Evolutionary conservation across 1,139 yeast species (phyloP), one percentile per base, ranked within the genome.

Genomic region (Groenewaldozyma sp.): DNA sequence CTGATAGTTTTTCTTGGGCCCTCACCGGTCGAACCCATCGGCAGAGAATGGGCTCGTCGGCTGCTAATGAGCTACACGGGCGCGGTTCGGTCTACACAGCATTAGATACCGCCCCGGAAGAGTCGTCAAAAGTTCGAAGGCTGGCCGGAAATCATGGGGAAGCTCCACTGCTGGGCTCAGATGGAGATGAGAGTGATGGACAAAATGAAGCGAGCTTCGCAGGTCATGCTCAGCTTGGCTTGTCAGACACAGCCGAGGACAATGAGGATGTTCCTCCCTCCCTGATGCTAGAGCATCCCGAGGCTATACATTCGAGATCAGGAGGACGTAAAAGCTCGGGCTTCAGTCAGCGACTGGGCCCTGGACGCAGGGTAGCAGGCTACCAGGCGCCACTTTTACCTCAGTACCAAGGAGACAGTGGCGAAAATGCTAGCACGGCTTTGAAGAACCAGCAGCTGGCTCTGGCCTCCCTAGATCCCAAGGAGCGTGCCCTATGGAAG

Each of bases 401-500:
- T 10, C 17, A 10, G 20, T 22, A 13, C 20, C 9, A 9, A 24
- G 5, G 18, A 17, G 18, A 24, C 28, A n/a, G 3, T 10, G 13
- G 7, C 3, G 13, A 5, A 6, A 29, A 10, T 5, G 20, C n/a
- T 5, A 11, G 13, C 9, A 14, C 18, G 19, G 27, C 14, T 11
- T 7, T 13, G 16, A 9, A 27, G n/a, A 13, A 13, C 7, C 22
- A 14, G 22, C 14, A 18, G 33, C 42, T 38, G n/a, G 1, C 38
- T 5, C 14, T 35, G 29, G 16, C 33, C 28, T 11, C 29, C 33
- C 38, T 55, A 64, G 48, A 72, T 44, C 76, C 94, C 1, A 74
- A 72, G 49, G 96, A 88, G 56, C 64, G 88, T 38, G 95, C 97
- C 0, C 66, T 83, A 32, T 91, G 95, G 82, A 71, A 84, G 43